A percentile compares a stretch with the other conserved stretches of the same genome.
Evolutionary conservation across 768 basidiomycete genomes (phyloP).

Genomic region (Tricholomella constricta): DNA sequence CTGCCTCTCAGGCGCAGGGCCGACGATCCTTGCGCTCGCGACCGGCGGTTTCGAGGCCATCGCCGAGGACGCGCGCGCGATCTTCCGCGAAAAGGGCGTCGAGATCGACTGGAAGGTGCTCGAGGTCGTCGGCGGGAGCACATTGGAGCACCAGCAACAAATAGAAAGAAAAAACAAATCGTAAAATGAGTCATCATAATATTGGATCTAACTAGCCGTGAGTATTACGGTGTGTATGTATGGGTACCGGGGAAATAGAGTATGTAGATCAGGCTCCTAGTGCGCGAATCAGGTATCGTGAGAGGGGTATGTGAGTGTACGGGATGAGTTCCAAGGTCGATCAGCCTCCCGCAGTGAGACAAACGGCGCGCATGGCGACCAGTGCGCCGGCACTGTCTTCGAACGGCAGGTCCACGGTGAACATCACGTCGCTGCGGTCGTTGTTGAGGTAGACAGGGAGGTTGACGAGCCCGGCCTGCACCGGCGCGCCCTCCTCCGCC

Average conservation of each 20-base stretch:
- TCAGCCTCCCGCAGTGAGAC: slow-evolving; percentile 80
- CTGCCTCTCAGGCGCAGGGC: slow-evolving; percentile 96
- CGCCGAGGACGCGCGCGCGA: slow-evolving; percentile 73
- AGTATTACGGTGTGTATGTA: neutral
- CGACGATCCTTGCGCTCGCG: slow-evolving; percentile 95
- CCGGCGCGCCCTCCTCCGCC: slow-evolving; percentile 38
- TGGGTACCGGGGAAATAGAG: neutral
- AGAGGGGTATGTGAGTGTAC: slow-evolving; percentile 17
- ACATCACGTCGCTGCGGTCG: slow-evolving; percentile 87
- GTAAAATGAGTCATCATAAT: slow-evolving; percentile 17
- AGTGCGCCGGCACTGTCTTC: slow-evolving; percentile 64
- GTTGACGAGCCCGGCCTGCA: slow-evolving; percentile 55
- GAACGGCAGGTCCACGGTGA: slow-evolving; percentile 85
- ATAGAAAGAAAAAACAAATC: slow-evolving; percentile 8
- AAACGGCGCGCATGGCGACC: slow-evolving; percentile 87
- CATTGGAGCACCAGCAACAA: slow-evolving; percentile 33
- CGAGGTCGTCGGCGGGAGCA: slow-evolving; percentile 54
- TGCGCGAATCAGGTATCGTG: neutral
- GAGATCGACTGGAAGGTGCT: slow-evolving; percentile 92
- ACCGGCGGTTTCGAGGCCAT: slow-evolving; percentile 83
- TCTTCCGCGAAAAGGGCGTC: slow-evolving; percentile 72
- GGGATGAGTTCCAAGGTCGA: neutral
- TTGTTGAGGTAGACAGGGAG: slow-evolving; percentile 92
- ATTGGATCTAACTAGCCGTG: slow-evolving; percentile 15
- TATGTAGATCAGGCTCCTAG: neutral